Base-by-base conservation (phyloP, 1,284 basidiomycete genomes). In the Pseudomicrostroma phylloplanum region DNA sequence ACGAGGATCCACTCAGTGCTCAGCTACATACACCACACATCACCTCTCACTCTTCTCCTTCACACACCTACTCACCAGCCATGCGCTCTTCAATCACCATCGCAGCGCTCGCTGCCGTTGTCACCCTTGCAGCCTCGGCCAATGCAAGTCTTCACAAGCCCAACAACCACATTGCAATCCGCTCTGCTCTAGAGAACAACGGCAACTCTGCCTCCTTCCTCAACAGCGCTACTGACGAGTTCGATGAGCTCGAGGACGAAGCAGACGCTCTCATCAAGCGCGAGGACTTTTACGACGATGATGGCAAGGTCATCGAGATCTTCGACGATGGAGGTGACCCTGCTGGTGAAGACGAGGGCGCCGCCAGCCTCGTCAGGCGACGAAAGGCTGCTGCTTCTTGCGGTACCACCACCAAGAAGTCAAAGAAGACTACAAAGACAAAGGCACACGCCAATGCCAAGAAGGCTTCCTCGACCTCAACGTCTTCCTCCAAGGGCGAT, bases 261-360 rank as follows among this genome's bases (percentile, higher is more conserved):
- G 30, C 30, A 36, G 30, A 36, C 30, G 30, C 30, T 36, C 30
- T 36, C 9, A 3, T 36, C 30, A 36, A 36, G 6, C 41, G 43
- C 21, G 12, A 63, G 17, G 49, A 63, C 42, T 57, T 66, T 54
- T 51, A 62, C 39, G 72, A 74, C 58, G 69, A 69, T 30, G 64
- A 64, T n/a, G 71, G 71, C 42, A 62, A 69, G 3, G 67, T 65
- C 12, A 48, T 72, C 25, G 40, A 63, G 19, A 64, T 68, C 62
- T 63, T 74, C 67, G 72, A 76, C 67, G 69, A 69, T 7, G 69
- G 68, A 25, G 71, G 67, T 48, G 65, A 71, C 12, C 64, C 68
- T 40, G 71, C 70, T 55, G 51, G 48, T 21, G 64, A 68, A 36
- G 70, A 71, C 58, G 67, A 67, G 60, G 67, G 62, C 53, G 59